phyloP scores from a whole-genome alignment of 345 rosid species.

The Salix suchowensis region DNA sequence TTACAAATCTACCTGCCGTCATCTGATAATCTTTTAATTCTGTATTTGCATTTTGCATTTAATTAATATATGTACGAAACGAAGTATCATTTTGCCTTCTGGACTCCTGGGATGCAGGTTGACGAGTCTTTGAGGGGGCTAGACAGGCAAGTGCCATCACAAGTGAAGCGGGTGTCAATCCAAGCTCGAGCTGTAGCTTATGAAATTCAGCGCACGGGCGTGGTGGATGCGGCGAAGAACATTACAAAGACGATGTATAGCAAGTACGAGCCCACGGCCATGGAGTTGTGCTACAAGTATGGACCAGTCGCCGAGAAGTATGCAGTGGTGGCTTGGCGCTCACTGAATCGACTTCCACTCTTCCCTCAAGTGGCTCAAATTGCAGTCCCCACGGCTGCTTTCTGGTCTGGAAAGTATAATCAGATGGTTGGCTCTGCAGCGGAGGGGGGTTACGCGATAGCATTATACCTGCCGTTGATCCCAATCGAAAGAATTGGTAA shows the following conservation, averaged over 20 bases:
- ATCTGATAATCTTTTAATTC: neutral
- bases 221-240: slow-evolving; percentile 41
- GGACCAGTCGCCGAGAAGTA: slow-evolving; percentile 59
- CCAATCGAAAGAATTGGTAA: slow-evolving; percentile 56
- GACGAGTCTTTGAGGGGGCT: slow-evolving; percentile 43
- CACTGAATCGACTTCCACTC: slow-evolving; percentile 48
- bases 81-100: neutral
- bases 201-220: slow-evolving; percentile 57
- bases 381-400: slow-evolving; percentile 52
- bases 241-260: slow-evolving; percentile 29
- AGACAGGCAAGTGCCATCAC: slow-evolving; percentile 50
- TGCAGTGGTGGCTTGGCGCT: slow-evolving; percentile 47
- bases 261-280: slow-evolving; percentile 48
- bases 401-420: slow-evolving; percentile 72
- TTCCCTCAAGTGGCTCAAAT: slow-evolving; percentile 53
- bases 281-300: slow-evolving; percentile 37
- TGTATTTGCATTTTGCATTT: neutral
- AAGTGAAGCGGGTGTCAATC: slow-evolving; percentile 54
- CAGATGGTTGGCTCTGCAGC: slow-evolving; percentile 29
- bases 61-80: neutral
- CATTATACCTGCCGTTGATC: slow-evolving; percentile 50
- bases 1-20: neutral
- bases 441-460: slow-evolving; percentile 43
- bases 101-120: slow-evolving; percentile 38
- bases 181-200: slow-evolving; percentile 53